A percentile compares a stretch with the other conserved stretches of the same genome.
phyloP scores from a whole-genome alignment of 345 rosid species.

The Sapria himalayana region DNA sequence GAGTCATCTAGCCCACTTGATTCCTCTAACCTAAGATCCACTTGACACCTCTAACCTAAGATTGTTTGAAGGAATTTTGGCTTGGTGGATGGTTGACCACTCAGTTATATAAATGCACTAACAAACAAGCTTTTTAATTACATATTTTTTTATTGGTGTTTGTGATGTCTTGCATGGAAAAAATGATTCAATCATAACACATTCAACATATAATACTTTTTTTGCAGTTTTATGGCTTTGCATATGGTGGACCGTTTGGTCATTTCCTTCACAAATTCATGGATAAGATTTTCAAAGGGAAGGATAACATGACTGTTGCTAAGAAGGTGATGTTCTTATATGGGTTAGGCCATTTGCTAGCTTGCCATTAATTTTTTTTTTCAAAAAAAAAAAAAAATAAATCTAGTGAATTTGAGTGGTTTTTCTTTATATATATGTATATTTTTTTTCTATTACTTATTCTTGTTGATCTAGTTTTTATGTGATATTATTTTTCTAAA shows the following conservation, averaged over 20 bases:
- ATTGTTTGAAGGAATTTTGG: no score
- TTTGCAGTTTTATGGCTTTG: constrained; percentile 66
- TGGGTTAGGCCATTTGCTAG: neutral
- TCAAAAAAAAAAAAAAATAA: no score
- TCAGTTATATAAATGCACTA: no score
- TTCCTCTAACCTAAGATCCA: no score
- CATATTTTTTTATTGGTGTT: no score
- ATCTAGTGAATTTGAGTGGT: neutral
- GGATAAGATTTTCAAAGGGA: constrained; percentile 57
- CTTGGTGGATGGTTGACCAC: no score
- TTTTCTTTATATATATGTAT: neutral
- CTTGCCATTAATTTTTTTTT: neutral
- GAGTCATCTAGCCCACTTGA: no score
- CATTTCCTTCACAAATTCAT: constrained; percentile 72
- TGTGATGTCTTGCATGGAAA: no score
- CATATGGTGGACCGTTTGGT: constrained; percentile 78
- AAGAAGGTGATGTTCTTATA: constrained; percentile 31
- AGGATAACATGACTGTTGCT: constrained; percentile 48
- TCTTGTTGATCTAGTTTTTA: neutral
- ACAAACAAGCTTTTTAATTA: no score
- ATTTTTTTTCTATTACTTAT: neutral
- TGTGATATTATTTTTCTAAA: neutral
- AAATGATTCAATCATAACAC: no score
- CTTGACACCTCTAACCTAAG: no score
- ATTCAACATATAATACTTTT: no score